Conservation (phyloP, 2,329 filamentous ascomycete genomes). For the Dactylellina parvicollis region DNA sequence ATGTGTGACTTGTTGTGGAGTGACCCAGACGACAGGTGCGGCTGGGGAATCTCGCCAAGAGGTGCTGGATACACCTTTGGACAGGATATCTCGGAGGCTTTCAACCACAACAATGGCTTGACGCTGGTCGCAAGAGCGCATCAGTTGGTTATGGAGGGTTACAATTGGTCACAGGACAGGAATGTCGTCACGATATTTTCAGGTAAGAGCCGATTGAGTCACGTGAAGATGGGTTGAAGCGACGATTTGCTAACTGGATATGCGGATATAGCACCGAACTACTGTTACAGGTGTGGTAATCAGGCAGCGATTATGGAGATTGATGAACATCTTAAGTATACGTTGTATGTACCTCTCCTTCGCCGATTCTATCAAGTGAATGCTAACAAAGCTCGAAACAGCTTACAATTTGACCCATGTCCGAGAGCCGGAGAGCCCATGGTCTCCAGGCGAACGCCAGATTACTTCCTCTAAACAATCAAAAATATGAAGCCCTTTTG, state of each 20-base stretch:
- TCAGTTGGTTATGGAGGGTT: constrained; percentile 99
- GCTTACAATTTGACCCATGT: constrained; percentile 99
- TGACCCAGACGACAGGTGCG: constrained; percentile 94
- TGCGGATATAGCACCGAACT: constrained; percentile 75
- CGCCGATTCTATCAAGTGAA: constrained; percentile 5
- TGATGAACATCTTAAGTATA: constrained; percentile 98
- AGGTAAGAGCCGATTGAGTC: constrained; percentile 65
- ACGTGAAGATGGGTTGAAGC: background rate
- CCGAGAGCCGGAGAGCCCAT: constrained; percentile 96
- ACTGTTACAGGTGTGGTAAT: constrained; percentile 99
- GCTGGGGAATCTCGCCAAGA: constrained; percentile 94
- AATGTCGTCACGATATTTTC: constrained; percentile 99
- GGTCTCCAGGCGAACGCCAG: constrained; percentile 95
- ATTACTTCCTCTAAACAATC: constrained; percentile 88
- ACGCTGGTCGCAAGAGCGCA: constrained; percentile 95
- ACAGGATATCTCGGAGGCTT: constrained; percentile 97
- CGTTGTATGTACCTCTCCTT: constrained; percentile 77
- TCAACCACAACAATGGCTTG: constrained; percentile 98
- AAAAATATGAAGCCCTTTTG: constrained; percentile 53
- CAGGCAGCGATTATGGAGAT: constrained; percentile 99
- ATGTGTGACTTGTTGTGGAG: constrained; percentile 99
- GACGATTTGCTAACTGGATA: constrained; percentile 46
- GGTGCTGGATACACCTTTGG: constrained; percentile 95
- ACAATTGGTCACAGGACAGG: constrained; percentile 98
- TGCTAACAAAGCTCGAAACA: constrained; percentile 61